phyloP scores from a whole-genome alignment of 768 basidiomycete genomes.

The Russula lepida region DNA sequence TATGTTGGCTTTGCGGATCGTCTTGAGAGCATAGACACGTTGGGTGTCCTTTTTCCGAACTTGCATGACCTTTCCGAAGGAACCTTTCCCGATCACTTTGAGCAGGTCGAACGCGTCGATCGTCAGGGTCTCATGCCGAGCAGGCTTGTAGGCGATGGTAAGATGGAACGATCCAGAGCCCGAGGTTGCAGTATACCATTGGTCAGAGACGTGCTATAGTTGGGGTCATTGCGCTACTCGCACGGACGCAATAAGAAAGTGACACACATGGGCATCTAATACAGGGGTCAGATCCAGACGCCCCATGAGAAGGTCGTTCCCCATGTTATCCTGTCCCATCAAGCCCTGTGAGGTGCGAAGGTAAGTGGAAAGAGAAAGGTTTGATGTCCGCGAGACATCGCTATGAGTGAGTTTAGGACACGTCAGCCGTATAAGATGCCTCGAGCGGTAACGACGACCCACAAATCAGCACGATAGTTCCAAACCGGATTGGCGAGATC shows the following conservation, averaged over 20 bases:
- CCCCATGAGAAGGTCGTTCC: slow-evolving; percentile 92
- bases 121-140: slow-evolving; percentile 74
- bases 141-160: slow-evolving; percentile 89
- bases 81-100: slow-evolving; percentile 96
- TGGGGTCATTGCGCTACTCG: not conserved
- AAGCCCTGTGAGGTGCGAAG: slow-evolving; percentile 70
- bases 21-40: slow-evolving; percentile 96
- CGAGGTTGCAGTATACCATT: slow-evolving; percentile 79
- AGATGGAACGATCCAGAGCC: slow-evolving; percentile 91
- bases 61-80: slow-evolving; percentile 99
- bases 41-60: slow-evolving; percentile 98
- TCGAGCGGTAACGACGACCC: slow-evolving; percentile 29
- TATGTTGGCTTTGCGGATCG: slow-evolving; percentile 96
- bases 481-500: slow-evolving; percentile 84
- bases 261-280: slow-evolving; percentile 65
- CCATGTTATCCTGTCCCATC: slow-evolving; percentile 86
- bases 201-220: slow-evolving; percentile 73
- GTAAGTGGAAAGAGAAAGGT: slow-evolving; percentile 87
- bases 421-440: slow-evolving; percentile 15
- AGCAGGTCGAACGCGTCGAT: slow-evolving; percentile 96
- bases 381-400: slow-evolving; percentile 92
- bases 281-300: slow-evolving; percentile 82
- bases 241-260: slow-evolving; percentile 2
- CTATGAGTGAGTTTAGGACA: slow-evolving; percentile 33
- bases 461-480: slow-evolving; percentile 97